Evolutionary conservation across 768 basidiomycete species (phyloP), one percentile per base, ranked within the genome.

Genomic region (Termitomyces bulborhizus): DNA sequence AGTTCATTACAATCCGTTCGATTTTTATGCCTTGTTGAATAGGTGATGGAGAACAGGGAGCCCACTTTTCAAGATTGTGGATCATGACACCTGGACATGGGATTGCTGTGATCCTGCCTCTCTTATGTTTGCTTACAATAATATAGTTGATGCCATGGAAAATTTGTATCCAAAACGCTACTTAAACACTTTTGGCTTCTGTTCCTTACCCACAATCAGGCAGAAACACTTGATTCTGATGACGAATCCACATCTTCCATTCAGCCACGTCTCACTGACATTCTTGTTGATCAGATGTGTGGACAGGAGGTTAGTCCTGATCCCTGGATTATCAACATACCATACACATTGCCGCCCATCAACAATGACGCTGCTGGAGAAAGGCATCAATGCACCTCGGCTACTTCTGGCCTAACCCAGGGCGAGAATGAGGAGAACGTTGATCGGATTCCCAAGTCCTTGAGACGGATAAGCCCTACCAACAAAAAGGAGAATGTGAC

Each of bases 51-150:
- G 21, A 21, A 21, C 21, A 2, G 21, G 21, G 21, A n/a, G 21
- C 21, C 21, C 21, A 21, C 21, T 21, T 21, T 21, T 21, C 21
- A 2, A 21, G 21, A 21, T 21, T 2, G 21, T 21, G 2, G 21
- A 21, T 21, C 21, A 21, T 4, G 79, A 82, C 26, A 71, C 76
- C 24, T 97, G 95, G 73, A 86, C 83, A 27, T 98, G 93, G 92
- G 90, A 98, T 63, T 90, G 90, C 50, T 80, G 88, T 12, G 85
- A 96, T 66, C 80, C 84, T 0, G 66, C 69, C 7, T 92, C 90
- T 9, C 78, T 96, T 69, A 94, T 98, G 86, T 98, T 95, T 69
- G 93, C 85, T 0, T 97, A 82, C 56, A 87, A 84, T 69, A 88
- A 93, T 66, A 94, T 96, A 66, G 60, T 89, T 75, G 16, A 40